Percentiles rank a stretch among this genome's conserved stretches.
phyloP scores from a whole-genome alignment of 202 grass and related monocot genomes.

The Elaeis oleifera region DNA sequence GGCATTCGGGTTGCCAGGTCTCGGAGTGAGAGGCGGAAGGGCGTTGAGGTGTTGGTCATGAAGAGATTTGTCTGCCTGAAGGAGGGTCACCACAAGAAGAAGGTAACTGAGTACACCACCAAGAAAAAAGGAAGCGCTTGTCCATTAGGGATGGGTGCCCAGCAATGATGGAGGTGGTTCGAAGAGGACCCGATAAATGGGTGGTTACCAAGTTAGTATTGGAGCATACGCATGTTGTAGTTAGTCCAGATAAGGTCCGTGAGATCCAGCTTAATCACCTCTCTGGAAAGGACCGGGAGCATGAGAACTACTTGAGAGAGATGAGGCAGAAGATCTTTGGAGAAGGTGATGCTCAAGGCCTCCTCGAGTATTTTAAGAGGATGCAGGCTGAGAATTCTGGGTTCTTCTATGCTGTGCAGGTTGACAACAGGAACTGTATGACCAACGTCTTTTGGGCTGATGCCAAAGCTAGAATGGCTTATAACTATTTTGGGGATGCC shows the following conservation, averaged over 20 bases:
- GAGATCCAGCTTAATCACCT: constrained; percentile 56
- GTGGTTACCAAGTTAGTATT: constrained; percentile 64
- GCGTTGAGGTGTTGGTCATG: constrained; percentile 71
- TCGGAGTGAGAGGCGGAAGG: constrained; percentile 73
- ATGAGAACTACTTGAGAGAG: constrained; percentile 53
- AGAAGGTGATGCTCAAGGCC: constrained; percentile 46
- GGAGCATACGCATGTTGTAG: constrained; percentile 79
- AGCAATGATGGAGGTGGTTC: constrained; percentile 93
- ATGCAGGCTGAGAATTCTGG: constrained; percentile 69
- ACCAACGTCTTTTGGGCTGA: constrained; percentile 82
- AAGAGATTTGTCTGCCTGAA: constrained; percentile 97
- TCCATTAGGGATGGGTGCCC: constrained; percentile 93
- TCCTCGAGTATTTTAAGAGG: constrained; percentile 65
- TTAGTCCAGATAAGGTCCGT: constrained; percentile 58
- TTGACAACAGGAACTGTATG: constrained; percentile 65
- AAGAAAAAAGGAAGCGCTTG: constrained; percentile 75
- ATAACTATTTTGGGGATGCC: constrained; percentile 80
- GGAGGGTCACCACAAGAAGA: constrained; percentile 96
- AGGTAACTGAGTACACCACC: constrained; percentile 31
- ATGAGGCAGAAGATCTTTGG: constrained; percentile 62
- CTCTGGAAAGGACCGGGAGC: constrained; percentile 57
- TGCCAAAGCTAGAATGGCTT: constrained; percentile 78
- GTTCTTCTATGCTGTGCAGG: constrained; percentile 68
- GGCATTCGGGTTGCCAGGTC: constrained; percentile 90
- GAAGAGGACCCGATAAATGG: constrained; percentile 54